These are phyloP conservation scores for Phenoliferia sp. DNA, from an alignment of 1,284 basidiomycete genomes.

Conservation along the genomic window DNA sequence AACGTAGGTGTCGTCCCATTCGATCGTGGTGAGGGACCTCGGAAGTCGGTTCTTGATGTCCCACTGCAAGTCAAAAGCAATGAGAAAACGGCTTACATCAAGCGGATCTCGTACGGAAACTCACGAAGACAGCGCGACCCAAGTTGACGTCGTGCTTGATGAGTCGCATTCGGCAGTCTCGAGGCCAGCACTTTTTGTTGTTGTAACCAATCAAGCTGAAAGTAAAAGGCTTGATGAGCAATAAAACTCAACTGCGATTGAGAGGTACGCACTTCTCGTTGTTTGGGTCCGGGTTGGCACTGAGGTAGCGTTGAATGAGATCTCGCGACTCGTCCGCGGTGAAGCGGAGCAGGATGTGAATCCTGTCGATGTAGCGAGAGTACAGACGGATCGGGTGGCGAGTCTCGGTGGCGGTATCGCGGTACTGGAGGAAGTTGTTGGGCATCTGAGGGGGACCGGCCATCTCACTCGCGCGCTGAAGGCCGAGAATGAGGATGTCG, in stretches of 20 bases:
- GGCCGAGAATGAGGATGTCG: conserved; percentile 85
- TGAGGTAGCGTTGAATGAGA: conserved; percentile 87
- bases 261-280: conserved; percentile 29
- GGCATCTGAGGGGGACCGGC: conserved; percentile 91
- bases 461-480: conserved; percentile 93
- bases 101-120: neutral
- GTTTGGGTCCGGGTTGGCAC: conserved; percentile 94
- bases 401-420: conserved; percentile 86
- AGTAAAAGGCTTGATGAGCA: conserved; percentile 41
- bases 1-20: conserved; percentile 93
- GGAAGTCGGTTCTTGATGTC: conserved; percentile 98
- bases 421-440: conserved; percentile 93
- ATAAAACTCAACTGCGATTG: conserved; percentile 22
- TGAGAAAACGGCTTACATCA: neutral
- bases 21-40: conserved; percentile 93
- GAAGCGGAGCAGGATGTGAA: conserved; percentile 96
- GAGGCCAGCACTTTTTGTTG: conserved; percentile 98
- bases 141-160: conserved; percentile 99
- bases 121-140: conserved; percentile 70
- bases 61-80: conserved; percentile 52
- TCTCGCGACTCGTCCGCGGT: conserved; percentile 97
- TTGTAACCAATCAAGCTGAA: conserved; percentile 85
- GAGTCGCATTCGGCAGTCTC: conserved; percentile 96
- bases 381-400: conserved; percentile 92
- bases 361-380: conserved; percentile 82